phyloP scores from a whole-genome alignment of 2,329 filamentous ascomycete genomes.

The Arachnomyces sp. region DNA sequence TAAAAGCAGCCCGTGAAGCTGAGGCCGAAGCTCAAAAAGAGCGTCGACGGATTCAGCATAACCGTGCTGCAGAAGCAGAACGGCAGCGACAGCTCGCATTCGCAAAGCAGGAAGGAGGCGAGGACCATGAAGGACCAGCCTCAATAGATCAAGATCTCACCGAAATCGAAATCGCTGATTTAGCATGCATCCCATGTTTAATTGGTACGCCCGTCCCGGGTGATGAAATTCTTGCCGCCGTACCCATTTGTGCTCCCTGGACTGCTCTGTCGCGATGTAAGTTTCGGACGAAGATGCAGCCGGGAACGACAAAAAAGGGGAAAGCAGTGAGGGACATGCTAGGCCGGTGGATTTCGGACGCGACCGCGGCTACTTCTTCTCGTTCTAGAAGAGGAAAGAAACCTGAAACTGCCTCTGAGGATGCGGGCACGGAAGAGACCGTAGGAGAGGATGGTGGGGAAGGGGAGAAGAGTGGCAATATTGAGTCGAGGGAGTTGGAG shows the following conservation, averaged over 20 bases:
- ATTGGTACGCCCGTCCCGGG: constrained; percentile 70
- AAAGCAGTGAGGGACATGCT: constrained; percentile 89
- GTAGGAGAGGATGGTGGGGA: constrained; percentile 53
- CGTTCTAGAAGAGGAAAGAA: constrained; percentile 32
- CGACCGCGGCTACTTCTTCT: constrained; percentile 27
- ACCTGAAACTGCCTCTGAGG: constrained; percentile 3
- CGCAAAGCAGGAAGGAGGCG: constrained; percentile 58
- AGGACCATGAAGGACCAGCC: constrained; percentile 40
- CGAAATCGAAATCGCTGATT: constrained; percentile 38
- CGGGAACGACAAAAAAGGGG: constrained; percentile 82
- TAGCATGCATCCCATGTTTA: constrained; percentile 56
- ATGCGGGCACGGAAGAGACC: not conserved
- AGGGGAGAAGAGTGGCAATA: constrained; percentile 36
- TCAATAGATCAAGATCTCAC: too few relatives aligned
- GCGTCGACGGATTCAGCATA: constrained; percentile 72
- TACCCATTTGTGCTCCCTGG: constrained; percentile 59
- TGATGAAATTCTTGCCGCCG: constrained; percentile 62
- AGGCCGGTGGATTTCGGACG: constrained; percentile 67
- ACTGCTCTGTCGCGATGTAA: constrained; percentile 62
- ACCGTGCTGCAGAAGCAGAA: constrained; percentile 59
- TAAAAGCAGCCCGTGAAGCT: constrained; percentile 62
- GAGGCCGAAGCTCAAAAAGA: constrained; percentile 64
- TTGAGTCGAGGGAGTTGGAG: constrained; percentile 83
- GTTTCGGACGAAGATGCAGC: constrained; percentile 93
- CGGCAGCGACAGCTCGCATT: constrained; percentile 61